Conservation (phyloP, 2,329 filamentous ascomycete species). For the Fusarium circinatum region DNA sequence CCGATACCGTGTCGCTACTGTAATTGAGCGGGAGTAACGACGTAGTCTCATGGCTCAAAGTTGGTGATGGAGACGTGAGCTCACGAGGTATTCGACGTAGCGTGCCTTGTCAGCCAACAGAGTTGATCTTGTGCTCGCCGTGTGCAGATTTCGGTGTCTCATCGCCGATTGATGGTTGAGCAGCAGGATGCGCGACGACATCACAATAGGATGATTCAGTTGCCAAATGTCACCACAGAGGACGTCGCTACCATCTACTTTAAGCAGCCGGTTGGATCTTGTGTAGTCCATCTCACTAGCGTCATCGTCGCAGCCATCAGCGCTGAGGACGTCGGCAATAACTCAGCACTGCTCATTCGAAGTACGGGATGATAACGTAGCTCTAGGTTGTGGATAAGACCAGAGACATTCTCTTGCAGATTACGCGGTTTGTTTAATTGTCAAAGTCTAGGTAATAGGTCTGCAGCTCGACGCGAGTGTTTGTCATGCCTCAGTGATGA, state of each 20-base stretch:
- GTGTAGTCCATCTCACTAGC: background rate
- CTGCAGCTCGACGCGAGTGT: no score
- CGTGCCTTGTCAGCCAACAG: background rate
- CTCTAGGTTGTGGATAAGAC: background rate
- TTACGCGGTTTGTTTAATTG: background rate
- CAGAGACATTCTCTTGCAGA: background rate
- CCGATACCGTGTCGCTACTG: background rate
- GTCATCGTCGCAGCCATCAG: background rate
- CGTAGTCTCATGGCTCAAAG: background rate
- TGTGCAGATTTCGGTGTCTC: background rate
- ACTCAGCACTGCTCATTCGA: background rate
- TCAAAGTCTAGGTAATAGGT: fast-evolving
- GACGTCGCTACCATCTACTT: fast-evolving
- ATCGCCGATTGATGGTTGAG: background rate
- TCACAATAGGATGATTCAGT: background rate
- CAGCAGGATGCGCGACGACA: background rate
- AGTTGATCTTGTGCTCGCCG: background rate
- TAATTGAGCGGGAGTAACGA: background rate
- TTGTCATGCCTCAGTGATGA: background rate
- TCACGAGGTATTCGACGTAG: background rate
- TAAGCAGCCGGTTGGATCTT: fast-evolving
- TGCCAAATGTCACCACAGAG: background rate
- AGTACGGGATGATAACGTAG: background rate
- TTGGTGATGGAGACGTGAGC: background rate
- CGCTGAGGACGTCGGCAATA: background rate